Evolutionary conservation across 495 filamentous ascomycete genomes (phyloP).

Genomic region (Penicillium robsamsonii): DNA sequence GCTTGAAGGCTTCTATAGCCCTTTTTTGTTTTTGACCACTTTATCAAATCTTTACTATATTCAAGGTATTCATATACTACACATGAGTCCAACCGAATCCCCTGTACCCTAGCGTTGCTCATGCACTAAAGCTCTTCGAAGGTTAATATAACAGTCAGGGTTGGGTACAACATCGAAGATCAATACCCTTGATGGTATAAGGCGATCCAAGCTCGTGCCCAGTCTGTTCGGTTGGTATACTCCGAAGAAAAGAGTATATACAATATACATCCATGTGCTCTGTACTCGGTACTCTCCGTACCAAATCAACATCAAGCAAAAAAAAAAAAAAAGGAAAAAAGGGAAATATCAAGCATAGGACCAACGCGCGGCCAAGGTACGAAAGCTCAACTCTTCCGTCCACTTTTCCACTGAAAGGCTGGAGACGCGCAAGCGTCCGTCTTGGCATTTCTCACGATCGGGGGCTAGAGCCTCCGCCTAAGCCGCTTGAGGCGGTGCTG

Average conservation of each 20-base stretch:
- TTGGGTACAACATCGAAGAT: background rate
- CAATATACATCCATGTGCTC: background rate
- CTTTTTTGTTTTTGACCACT: background rate
- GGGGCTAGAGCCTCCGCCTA: slow-evolving; percentile 37
- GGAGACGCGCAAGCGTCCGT: slow-evolving; percentile 51
- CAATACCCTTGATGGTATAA: background rate
- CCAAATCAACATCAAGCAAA: background rate
- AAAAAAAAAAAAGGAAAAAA: background rate
- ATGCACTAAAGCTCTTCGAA: background rate
- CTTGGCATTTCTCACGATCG: slow-evolving; percentile 43
- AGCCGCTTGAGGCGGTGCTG: slow-evolving; percentile 15
- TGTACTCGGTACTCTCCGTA: background rate
- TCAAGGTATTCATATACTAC: background rate
- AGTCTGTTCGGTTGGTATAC: background rate
- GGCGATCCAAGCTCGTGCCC: background rate
- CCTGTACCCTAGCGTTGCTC: background rate
- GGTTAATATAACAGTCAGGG: background rate
- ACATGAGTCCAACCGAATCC: background rate
- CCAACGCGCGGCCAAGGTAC: slow-evolving; percentile 17
- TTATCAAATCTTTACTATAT: background rate
- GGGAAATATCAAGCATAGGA: background rate
- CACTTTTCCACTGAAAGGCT: slow-evolving; percentile 20
- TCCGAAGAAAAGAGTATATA: background rate
- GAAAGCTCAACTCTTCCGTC: slow-evolving; percentile 1
- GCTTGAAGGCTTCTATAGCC: slow-evolving; percentile 3